Base-by-base conservation (phyloP, 331 rosid genomes). In the Quercus tomentella region DNA sequence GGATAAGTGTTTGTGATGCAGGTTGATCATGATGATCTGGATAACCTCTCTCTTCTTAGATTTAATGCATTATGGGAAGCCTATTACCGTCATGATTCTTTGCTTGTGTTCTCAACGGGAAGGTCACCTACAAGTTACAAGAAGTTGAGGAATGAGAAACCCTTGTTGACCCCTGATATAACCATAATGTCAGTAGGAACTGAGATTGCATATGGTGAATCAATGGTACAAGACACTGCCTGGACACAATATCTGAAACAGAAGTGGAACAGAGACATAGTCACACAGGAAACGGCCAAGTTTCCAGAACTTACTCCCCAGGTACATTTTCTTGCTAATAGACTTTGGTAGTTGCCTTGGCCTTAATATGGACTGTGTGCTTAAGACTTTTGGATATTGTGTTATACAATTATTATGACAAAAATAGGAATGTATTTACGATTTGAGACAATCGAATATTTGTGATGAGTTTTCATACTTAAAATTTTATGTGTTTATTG, bases 21-120 rank as follows among this genome's bases (percentile, higher is more conserved):
- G 97, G 97, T 94, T 5, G 98, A 94, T 77, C 98, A 90, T 77
- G 86, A 91, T 79, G 97, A 91, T 60, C 82, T 86, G 0, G 86
- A 82, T 66, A 89, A 90, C 76, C 56, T 75, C 2, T 84, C 92
- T 16, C 92, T 94, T 77, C 92, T 92, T 16, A 80, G 89, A 82
- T 92, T 94, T 76, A 90, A 88, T 82, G 92, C 96, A 0, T 86
- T 94, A 20, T 94, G 97, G 98, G 98, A 94, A 88, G 84, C 91
- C 77, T 74, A 84, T 81, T 91, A 90, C 77, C 93, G 97, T 73
- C 97, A 81, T 51, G 81, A 90, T 84, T 92, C 97, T 82, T 87
- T 94, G 58, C 92, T 94, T 23, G 97, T 94, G 75, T 94, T 84
- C 84, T 92, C 97, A 66, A 94, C 97, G 10, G 97, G 97, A 77